Conservation (phyloP, 495 filamentous ascomycete species). For the Letharia columbiana region DNA sequence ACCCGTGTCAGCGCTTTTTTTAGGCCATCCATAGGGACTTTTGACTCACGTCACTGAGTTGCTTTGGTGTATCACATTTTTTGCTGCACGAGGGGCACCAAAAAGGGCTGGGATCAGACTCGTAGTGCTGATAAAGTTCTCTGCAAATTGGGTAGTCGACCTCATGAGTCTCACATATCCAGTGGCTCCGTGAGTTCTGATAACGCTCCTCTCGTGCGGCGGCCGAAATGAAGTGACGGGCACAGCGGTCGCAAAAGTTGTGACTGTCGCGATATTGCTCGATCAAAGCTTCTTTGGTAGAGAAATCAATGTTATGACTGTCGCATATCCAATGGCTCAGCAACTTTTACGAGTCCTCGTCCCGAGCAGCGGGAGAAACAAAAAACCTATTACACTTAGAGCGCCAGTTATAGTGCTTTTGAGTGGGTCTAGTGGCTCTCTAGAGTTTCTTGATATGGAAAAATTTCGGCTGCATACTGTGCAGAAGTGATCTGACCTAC, state of each 20-base stretch:
- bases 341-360: conserved; percentile 11
- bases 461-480: conserved; percentile 8
- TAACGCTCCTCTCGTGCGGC: conserved; percentile 15
- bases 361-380: conserved; percentile 10
- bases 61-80: conserved; percentile 8
- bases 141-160: neutral
- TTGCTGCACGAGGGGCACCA: conserved; percentile 13
- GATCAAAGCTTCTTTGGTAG: too few relatives aligned
- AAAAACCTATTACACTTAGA: conserved; percentile 12
- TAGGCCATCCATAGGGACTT: neutral
- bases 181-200: neutral
- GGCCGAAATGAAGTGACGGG: conserved; percentile 12
- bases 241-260: conserved; percentile 14
- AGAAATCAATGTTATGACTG: neutral
- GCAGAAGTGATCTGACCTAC: neutral
- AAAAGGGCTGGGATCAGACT: neutral
- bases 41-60: conserved; percentile 18
- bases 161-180: neutral
- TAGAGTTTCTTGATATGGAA: conserved; percentile 4
- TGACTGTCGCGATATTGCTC: neutral
- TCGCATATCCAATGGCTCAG: neutral
- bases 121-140: too few relatives aligned
- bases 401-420: conserved; percentile 13
- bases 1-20: conserved; percentile 13
- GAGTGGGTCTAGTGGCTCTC: conserved; percentile 13